These are phyloP conservation scores for Fusarium sp. DNA, from an alignment of 2,329 filamentous ascomycete genomes.

Conservation along the genomic window DNA sequence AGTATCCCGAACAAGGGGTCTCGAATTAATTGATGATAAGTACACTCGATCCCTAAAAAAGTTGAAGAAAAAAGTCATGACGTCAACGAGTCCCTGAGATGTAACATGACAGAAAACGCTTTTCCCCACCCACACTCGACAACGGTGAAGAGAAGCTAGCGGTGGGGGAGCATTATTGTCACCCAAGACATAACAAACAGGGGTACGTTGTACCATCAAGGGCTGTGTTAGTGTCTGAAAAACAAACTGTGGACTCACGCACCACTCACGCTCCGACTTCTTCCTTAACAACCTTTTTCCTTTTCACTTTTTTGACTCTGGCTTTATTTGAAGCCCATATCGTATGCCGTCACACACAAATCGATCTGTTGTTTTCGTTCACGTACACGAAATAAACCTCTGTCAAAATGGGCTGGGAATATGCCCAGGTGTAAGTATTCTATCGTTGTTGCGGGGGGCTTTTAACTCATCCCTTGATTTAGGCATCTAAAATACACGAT, in stretches of 20 bases:
- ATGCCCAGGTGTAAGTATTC: conserved; percentile 35
- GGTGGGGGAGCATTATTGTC: neutral
- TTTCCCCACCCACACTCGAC: neutral
- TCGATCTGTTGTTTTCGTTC: neutral
- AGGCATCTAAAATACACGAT: conserved; percentile 40
- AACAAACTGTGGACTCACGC: neutral
- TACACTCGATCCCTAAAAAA: conserved; percentile 6
- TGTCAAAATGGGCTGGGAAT: conserved; percentile 39
- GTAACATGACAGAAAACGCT: neutral
- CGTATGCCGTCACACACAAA: neutral
- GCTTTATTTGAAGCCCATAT: neutral
- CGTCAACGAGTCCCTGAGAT: conserved; percentile 25
- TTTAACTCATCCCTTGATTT: neutral
- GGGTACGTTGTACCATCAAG: neutral
- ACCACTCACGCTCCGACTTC: neutral
- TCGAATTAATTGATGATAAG: conserved; percentile 18
- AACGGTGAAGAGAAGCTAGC: neutral
- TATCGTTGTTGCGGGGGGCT: neutral
- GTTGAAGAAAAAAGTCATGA: conserved; percentile 24
- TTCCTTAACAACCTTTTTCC: neutral
- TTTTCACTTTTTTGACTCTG: neutral
- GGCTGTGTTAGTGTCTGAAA: neutral
- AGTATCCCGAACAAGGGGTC: neutral
- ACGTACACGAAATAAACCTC: neutral
- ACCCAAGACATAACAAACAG: neutral